Percentiles rank a stretch among this genome's conserved stretches.
These are phyloP conservation scores for Yamadazyma sp. DNA, from an alignment of 1,139 yeast species.

Conservation along the genomic window DNA sequence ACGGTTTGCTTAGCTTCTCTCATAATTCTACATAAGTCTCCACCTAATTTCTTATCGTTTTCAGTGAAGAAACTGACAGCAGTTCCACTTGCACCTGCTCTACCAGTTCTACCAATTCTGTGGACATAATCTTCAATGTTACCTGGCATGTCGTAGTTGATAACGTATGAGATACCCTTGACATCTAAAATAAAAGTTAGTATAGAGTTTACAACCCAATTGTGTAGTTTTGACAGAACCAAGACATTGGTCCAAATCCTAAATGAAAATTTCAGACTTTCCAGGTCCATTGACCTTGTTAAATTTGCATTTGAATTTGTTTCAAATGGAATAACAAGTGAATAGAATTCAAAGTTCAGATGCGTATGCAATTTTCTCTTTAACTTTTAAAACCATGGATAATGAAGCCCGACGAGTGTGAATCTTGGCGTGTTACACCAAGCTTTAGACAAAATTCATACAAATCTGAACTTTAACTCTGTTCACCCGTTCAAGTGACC, in stretches of 20 bases:
- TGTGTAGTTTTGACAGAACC: not conserved
- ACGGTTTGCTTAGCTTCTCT: constrained; percentile 93
- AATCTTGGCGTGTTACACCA: no score
- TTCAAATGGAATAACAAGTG: constrained; percentile 4
- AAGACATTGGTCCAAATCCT: not conserved
- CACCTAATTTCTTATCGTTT: constrained; percentile 84
- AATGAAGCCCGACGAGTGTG: constrained; percentile 5
- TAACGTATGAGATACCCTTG: constrained; percentile 90
- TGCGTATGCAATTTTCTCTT: constrained; percentile 3
- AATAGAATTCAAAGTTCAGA: constrained; percentile 5
- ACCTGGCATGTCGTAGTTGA: constrained; percentile 97
- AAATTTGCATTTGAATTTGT: not conserved
- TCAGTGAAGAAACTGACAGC: constrained; percentile 94
- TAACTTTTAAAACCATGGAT: constrained; percentile 3
- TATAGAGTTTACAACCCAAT: not conserved
- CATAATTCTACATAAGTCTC: constrained; percentile 85
- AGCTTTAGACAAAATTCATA: not conserved
- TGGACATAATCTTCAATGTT: constrained; percentile 97
- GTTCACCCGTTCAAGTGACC: constrained; percentile 7
- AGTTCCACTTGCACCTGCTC: constrained; percentile 96
- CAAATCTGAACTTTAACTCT: constrained; percentile 6
- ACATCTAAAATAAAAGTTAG: constrained; percentile 67
- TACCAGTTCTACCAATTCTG: constrained; percentile 97
- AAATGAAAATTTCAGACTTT: not conserved
- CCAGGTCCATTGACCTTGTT: not conserved